phyloP scores from a whole-genome alignment of 2,329 filamentous ascomycete genomes.

The Monosporascus sp. region DNA sequence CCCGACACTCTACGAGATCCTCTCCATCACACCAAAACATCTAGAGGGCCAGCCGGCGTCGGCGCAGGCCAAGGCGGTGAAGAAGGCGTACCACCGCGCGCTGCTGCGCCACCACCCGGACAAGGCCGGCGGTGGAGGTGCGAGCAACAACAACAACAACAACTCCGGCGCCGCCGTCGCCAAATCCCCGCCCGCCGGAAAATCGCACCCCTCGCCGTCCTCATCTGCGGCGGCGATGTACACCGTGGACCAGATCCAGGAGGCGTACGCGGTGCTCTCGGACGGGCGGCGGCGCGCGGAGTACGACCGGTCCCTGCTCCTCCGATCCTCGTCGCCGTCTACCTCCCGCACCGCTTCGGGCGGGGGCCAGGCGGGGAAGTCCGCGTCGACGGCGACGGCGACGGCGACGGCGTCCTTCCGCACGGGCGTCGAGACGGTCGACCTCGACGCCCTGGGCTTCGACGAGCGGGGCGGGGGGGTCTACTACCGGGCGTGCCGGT shows the following conservation, averaged over 20 bases:
- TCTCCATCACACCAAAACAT: constrained; percentile 46
- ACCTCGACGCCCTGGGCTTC: constrained; percentile 58
- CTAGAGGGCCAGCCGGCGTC: constrained; percentile 39
- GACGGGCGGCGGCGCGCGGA: constrained; percentile 40
- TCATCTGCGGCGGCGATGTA: constrained; percentile 22
- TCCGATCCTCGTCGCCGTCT: constrained; percentile 13
- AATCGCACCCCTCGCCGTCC: constrained; percentile 5
- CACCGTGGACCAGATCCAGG: constrained; percentile 59
- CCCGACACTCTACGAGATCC: constrained; percentile 55
- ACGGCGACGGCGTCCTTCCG: constrained; percentile 16
- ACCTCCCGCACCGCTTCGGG: background rate
- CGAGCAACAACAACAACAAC: constrained; percentile 8
- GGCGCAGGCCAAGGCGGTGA: constrained; percentile 40
- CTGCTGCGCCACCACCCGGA: constrained; percentile 63
- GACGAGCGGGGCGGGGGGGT: constrained; percentile 37
- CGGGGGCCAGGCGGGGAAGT: no score
- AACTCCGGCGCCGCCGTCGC: background rate
- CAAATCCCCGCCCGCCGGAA: constrained; percentile 3
- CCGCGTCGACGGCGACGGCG: constrained; percentile 2
- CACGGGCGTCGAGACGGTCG: constrained; percentile 57
- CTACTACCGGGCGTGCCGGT: constrained; percentile 57
- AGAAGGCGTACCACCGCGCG: constrained; percentile 58
- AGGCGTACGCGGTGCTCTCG: constrained; percentile 53
- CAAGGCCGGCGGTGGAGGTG: constrained; percentile 32
- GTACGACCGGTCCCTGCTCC: constrained; percentile 48